These are phyloP conservation scores for Mrakia frigida DNA, from an alignment of 768 basidiomycete genomes.

Conservation along the genomic window DNA sequence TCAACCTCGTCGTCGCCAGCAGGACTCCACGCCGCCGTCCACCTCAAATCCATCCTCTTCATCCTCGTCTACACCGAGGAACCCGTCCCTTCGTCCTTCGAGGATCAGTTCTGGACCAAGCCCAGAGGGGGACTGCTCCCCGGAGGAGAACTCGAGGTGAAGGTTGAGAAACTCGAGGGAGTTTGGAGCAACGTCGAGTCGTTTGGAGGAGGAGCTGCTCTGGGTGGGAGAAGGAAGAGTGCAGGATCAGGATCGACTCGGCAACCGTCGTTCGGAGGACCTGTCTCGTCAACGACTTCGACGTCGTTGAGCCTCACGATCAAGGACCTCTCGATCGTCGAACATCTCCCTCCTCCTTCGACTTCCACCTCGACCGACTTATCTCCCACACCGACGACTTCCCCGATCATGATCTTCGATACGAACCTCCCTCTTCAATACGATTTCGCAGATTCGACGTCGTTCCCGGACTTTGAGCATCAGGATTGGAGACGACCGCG, in stretches of 20 bases:
- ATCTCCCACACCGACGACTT: constrained; percentile 37
- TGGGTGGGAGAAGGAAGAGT: background rate
- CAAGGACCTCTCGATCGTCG: constrained; percentile 39
- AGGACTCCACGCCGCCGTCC: constrained; percentile 25
- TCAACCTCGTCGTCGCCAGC: background rate
- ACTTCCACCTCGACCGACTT: constrained; percentile 21
- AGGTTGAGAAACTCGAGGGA: constrained; percentile 35
- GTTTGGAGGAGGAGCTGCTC: no score
- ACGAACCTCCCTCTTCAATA: constrained; percentile 61
- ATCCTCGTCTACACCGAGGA: constrained; percentile 35
- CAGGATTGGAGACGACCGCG: constrained; percentile 33
- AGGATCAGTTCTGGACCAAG: constrained; percentile 36
- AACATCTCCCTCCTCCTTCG: constrained; percentile 36
- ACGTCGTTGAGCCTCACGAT: constrained; percentile 11
- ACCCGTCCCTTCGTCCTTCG: background rate
- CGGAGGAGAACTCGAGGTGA: constrained; percentile 37
- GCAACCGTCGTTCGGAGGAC: constrained; percentile 24
- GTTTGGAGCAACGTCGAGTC: constrained; percentile 24
- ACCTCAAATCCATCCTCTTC: constrained; percentile 34
- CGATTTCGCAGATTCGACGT: constrained; percentile 34
- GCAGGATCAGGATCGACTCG: background rate
- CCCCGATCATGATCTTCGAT: constrained; percentile 70
- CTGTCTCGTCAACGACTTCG: constrained; percentile 26
- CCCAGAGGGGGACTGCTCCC: constrained; percentile 36
- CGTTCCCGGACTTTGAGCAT: constrained; percentile 40